Evolutionary conservation across 2,329 filamentous ascomycete species (phyloP), one percentile per base, ranked within the genome.

Genomic region (Colletotrichum godetiae): DNA sequence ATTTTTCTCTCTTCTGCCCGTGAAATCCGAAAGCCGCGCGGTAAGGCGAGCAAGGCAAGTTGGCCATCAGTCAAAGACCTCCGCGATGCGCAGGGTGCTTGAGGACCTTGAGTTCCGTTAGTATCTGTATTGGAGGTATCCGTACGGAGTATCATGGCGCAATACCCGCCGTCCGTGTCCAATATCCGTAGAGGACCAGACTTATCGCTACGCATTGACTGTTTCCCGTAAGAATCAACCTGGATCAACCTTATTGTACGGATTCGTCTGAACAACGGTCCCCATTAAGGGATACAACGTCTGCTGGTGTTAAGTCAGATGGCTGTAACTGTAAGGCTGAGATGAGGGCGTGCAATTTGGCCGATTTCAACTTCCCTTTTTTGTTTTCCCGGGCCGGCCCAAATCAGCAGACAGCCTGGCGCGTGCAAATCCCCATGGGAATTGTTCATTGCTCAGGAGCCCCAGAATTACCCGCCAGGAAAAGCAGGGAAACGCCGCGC

Each of bases 391-490:
- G 24, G 31, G 35, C 58, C 56, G 35, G 35, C 19, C 19, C 42
- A 49, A 29, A 22, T 19, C n/a, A n/a, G 27, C 24, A 42, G 29
- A 60, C 31, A 29, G 56, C 15, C 27, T 27, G 37, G 64, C 13
- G 58, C 64, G 58, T 58, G 56, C 19, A 12, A 35, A n/a, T 24
- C 2, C 8, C n/a, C 19, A 33, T 31, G 15, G 29, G 24, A 46
- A 68, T 29, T 22, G 29, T n/a, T n/a, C 33, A 46, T 33, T 60
- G 62, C 53, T 65, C 31, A 31, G 19, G 53, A n/a, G 63, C 63
- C 63, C 68, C 63, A 61, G 68, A 62, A 49, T 67, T 56, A 72
- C 63, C 63, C 57, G 57, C 46, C 15, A 57, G 57, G 57, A 35
- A 61, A 22, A 37, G 42, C 62, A 66, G 42, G 49, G 37, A 69